phyloP scores from a whole-genome alignment of 139 green algal genomes.

The Asterochloris erici region DNA sequence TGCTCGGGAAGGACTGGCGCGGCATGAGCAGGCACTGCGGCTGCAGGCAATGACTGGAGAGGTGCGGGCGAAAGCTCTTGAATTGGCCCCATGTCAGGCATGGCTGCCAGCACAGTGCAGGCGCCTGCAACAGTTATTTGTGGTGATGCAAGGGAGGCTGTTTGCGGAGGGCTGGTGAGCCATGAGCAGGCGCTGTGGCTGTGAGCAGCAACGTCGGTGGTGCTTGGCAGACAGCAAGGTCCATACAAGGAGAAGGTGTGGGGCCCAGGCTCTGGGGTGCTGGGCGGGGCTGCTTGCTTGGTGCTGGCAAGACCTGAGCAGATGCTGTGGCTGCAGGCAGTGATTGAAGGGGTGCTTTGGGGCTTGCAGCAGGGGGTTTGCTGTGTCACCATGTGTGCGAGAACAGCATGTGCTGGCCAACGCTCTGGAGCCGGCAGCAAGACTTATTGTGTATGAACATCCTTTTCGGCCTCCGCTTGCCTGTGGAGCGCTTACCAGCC shows the following conservation, averaged over 20 bases:
- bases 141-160: neutral
- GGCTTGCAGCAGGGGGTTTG: too few relatives aligned
- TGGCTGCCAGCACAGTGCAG: too few relatives aligned
- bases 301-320: too few relatives aligned
- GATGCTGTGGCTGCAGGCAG: too few relatives aligned
- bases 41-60: conserved; percentile 20
- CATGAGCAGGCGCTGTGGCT: neutral
- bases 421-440: neutral
- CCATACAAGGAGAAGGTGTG: too few relatives aligned
- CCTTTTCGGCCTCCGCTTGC: neutral
- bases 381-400: too few relatives aligned
- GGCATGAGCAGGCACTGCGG: conserved; percentile 15
- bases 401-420: too few relatives aligned
- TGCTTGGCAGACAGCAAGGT: neutral
- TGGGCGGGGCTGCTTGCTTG: too few relatives aligned
- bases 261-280: too few relatives aligned
- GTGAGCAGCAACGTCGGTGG: neutral
- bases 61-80: neutral
- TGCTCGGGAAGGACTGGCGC: neutral
- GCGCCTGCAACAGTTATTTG: neutral
- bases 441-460: neutral
- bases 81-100: too few relatives aligned
- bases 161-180: neutral
- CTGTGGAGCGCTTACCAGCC: neutral
- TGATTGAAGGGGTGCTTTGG: too few relatives aligned